Evolutionary conservation across 2,329 filamentous ascomycete genomes (phyloP).

Genomic region (Monilinia polystroma): DNA sequence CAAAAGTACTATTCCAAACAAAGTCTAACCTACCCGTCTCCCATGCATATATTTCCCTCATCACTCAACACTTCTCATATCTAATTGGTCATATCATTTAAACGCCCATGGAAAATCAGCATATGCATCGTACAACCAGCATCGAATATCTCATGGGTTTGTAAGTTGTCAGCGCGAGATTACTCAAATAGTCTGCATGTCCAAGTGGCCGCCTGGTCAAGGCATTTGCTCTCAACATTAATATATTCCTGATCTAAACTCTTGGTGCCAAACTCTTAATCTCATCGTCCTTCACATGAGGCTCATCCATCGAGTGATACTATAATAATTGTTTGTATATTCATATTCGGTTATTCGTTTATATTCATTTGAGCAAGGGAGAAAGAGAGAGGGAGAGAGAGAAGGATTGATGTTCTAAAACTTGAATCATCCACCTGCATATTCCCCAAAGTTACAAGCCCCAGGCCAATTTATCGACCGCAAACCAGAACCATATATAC

Average conservation of each 20-base stretch:
- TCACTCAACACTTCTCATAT: background rate
- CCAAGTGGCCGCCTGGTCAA: constrained; percentile 1
- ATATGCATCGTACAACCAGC: background rate
- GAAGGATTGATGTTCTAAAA: background rate
- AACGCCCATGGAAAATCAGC: constrained; percentile 7
- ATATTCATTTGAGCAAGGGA: background rate
- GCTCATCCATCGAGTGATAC: constrained; percentile 7
- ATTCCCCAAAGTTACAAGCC: background rate
- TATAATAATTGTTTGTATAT: background rate
- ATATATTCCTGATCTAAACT: background rate
- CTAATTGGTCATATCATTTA: constrained; percentile 1
- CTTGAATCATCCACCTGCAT: background rate
- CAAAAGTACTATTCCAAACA: background rate
- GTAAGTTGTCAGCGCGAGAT: constrained; percentile 14
- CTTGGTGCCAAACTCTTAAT: background rate
- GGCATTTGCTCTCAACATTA: background rate
- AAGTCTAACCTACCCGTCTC: background rate
- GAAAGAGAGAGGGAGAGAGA: background rate
- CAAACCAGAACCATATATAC: background rate
- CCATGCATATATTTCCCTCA: background rate
- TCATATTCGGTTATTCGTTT: background rate
- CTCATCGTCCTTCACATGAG: background rate
- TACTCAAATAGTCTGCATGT: constrained; percentile 14
- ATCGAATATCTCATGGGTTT: background rate
- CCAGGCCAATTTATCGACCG: background rate